Conservation (phyloP, 2,329 filamentous ascomycete genomes). For the Colletotrichum cordylinicola region DNA sequence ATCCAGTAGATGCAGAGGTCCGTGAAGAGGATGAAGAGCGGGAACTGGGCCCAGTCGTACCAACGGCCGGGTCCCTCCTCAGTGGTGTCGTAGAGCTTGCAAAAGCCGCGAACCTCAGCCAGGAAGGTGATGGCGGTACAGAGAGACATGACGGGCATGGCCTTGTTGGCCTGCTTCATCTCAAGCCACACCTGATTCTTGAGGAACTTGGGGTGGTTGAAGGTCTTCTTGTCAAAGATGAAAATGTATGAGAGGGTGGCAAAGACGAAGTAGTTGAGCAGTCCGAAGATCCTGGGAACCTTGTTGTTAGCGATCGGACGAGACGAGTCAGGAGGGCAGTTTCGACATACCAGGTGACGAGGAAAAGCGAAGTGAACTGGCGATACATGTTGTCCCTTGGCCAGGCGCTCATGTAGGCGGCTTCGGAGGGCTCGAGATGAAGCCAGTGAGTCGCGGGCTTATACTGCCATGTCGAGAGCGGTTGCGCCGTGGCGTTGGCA, state of each 20-base stretch:
- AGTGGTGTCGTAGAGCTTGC: slow-evolving; percentile 84
- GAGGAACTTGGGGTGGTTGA: slow-evolving; percentile 91
- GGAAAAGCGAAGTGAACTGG: slow-evolving; percentile 76
- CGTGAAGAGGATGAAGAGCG: slow-evolving; percentile 87
- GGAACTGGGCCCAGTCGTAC: slow-evolving; percentile 86
- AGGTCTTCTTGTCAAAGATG: slow-evolving; percentile 89
- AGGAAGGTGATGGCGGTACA: slow-evolving; percentile 85
- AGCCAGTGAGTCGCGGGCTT: slow-evolving; percentile 76
- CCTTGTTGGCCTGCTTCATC: slow-evolving; percentile 77
- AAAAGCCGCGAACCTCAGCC: slow-evolving; percentile 81
- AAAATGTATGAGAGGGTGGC: slow-evolving; percentile 85
- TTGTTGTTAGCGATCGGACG: not conserved
- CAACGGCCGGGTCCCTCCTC: slow-evolving; percentile 76
- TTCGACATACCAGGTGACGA: slow-evolving; percentile 80
- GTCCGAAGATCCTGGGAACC: slow-evolving; percentile 76
- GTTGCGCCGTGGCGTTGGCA: slow-evolving; percentile 59
- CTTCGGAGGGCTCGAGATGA: slow-evolving; percentile 71
- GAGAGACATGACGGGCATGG: slow-evolving; percentile 84
- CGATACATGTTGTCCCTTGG: slow-evolving; percentile 78
- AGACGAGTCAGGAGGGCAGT: not conserved
- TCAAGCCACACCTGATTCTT: slow-evolving; percentile 91
- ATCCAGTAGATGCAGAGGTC: slow-evolving; percentile 93
- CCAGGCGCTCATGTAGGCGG: slow-evolving; percentile 81
- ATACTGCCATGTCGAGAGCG: slow-evolving; percentile 70
- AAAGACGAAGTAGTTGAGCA: slow-evolving; percentile 84